Base-by-base conservation (phyloP, 2,329 filamentous ascomycete genomes). In the Aspergillus hortae region DNA sequence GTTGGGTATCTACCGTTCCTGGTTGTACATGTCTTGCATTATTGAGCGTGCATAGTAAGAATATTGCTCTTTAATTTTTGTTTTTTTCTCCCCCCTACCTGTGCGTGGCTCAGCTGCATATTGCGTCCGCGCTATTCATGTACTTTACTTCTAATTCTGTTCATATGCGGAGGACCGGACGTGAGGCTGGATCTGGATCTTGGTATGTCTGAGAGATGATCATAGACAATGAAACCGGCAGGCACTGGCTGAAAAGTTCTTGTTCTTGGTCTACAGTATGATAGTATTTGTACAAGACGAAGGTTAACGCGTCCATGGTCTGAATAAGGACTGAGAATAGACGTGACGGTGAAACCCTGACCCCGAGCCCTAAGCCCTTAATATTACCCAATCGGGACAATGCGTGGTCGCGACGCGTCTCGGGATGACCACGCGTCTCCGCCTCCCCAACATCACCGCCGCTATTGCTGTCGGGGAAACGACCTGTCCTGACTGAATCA, bases 11-110 rank as follows among this genome's bases (percentile, higher is more conserved):
- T n/a, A 65, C 65, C 59, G 59, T 59, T 58, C 58, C 58, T 58
- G 30, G 54, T 63, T 63, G 62, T 61, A 61, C 57, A 65, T 65
- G 58, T 61, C 57, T 60, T 67, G 60, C 59, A 62, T 66, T 69
- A 61, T 67, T 68, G 60, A 70, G 68, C 69, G 68, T 69, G 67
- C 67, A 69, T 70, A 32, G 38, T 52, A 38, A 38, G 35, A 51
- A 46, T 46, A 38, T 32, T 51, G 64, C 56, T 62, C 56, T 56
- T 56, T 58, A 58, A 58, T 57, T 40, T 51, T 54, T 57, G 50
- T 51, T 57, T 48, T 56, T 47, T 51, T 58, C 54, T 56, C 53
- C 54, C 54, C 56, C 57, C 58, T 58, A 62, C 59, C 53, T 42
- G 19, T 44, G 32, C n/a, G 10, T 14, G 30, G 7, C n/a, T 14